phyloP scores from a whole-genome alignment of 78 protist species.

The Parvularia atlantis region DNA sequence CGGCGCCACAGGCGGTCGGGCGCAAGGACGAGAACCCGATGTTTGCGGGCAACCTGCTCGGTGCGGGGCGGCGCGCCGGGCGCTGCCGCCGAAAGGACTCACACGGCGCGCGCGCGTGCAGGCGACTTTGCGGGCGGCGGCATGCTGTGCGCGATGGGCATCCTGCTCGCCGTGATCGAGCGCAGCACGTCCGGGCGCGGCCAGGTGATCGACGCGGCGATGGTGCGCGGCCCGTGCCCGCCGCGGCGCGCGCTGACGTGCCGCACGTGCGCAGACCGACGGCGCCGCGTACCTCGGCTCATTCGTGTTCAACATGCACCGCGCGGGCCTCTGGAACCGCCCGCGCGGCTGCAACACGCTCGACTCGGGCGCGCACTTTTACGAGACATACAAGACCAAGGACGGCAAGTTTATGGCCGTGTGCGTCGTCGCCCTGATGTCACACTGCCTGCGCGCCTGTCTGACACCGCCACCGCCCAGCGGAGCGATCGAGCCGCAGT shows the following conservation, averaged over 20 bases:
- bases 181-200: conserved; percentile 26
- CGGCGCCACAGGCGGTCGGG: not conserved
- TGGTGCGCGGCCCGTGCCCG: too few relatives aligned
- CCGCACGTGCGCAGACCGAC: too few relatives aligned
- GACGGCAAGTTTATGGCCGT: conserved; percentile 41
- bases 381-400: conserved; percentile 32
- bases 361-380: conserved; percentile 62
- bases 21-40: conserved; percentile 21
- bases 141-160: conserved; percentile 44
- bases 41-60: conserved; percentile 46
- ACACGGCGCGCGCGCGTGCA: too few relatives aligned
- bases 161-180: conserved; percentile 34
- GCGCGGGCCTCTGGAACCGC: not conserved
- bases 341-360: conserved; percentile 35
- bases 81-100: too few relatives aligned
- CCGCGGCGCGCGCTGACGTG: not conserved
- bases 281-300: conserved; percentile 15
- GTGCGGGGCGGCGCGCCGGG: too few relatives aligned
- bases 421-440: conserved; percentile 52
- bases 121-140: conserved; percentile 74
- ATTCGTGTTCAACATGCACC: not conserved
- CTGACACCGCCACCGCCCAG: too few relatives aligned
- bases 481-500: not conserved
- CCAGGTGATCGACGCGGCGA: conserved; percentile 35
- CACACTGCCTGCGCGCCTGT: too few relatives aligned